A percentile compares a stretch with the other conserved stretches of the same genome.
phyloP scores from a whole-genome alignment of 805 yeast species.

The Pichia manshurica region DNA sequence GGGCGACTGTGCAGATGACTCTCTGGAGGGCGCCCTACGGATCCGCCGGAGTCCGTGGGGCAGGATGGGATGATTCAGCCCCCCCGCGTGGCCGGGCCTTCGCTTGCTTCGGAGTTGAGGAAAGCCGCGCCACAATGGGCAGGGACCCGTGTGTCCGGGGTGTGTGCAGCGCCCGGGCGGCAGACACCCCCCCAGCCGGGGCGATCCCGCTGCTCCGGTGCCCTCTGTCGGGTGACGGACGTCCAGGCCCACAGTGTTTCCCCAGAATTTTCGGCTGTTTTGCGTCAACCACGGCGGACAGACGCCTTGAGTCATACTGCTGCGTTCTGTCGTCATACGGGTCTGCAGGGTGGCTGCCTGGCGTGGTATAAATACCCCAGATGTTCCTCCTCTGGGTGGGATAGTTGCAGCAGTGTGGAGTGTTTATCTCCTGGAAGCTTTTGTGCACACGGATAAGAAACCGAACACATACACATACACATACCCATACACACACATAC shows the following conservation, averaged over 20 bases:
- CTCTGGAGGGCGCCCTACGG: no score
- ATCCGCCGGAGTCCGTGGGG: no score
- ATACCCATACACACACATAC: not conserved
- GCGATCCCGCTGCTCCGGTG: slow-evolving; percentile 1
- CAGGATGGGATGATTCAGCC: no score
- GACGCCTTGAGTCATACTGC: no score
- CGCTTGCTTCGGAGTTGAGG: slow-evolving; percentile 1
- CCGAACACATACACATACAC: no score
- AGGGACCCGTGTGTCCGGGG: not conserved
- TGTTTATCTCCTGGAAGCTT: no score
- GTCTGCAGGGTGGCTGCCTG: not conserved
- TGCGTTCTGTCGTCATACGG: not conserved
- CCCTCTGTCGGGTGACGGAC: not conserved
- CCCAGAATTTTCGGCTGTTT: not conserved
- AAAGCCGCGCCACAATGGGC: not conserved
- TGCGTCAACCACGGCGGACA: no score
- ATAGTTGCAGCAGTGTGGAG: no score
- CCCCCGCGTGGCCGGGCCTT: no score
- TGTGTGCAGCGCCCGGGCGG: not conserved
- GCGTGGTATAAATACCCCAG: slow-evolving; percentile 1
- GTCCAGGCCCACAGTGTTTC: not conserved
- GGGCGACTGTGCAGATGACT: no score
- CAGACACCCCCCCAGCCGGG: no score
- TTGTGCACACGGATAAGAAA: no score
- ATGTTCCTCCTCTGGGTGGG: not conserved